Evolutionary conservation across 2,329 filamentous ascomycete genomes (phyloP).

Genomic region (Tolypocladium capitatum): DNA sequence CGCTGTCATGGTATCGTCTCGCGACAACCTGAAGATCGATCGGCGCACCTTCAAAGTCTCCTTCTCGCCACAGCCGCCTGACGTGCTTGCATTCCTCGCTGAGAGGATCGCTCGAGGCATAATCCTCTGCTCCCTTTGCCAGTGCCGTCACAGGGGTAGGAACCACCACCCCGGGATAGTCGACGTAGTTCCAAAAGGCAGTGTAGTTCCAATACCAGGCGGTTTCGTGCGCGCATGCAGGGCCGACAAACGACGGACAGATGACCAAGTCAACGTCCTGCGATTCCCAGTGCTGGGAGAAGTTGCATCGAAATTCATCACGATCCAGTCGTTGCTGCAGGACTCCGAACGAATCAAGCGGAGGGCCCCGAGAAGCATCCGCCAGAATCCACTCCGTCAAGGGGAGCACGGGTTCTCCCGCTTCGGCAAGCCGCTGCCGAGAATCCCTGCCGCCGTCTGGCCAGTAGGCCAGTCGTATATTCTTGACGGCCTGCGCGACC

Average conservation of each 20-base stretch:
- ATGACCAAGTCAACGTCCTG: constrained; percentile 23
- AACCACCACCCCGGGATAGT: constrained; percentile 20
- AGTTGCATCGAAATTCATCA: constrained; percentile 17
- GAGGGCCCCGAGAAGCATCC: constrained; percentile 5
- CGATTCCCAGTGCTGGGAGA: constrained; percentile 18
- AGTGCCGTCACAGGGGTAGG: constrained; percentile 15
- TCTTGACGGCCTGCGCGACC: too few relatives aligned
- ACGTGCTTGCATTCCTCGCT: too few relatives aligned
- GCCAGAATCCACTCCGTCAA: constrained; percentile 13
- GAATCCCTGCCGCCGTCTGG: background rate
- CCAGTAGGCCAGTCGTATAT: background rate
- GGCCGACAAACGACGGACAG: too few relatives aligned
- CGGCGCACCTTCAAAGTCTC: too few relatives aligned
- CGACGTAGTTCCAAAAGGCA: constrained; percentile 21
- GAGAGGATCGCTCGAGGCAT: too few relatives aligned
- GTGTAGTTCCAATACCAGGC: constrained; percentile 22
- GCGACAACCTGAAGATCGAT: too few relatives aligned
- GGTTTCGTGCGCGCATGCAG: constrained; percentile 21
- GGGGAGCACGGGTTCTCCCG: constrained; percentile 14
- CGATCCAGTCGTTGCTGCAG: constrained; percentile 13
- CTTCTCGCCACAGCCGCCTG: too few relatives aligned
- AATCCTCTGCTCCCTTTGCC: too few relatives aligned
- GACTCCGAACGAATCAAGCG: constrained; percentile 6
- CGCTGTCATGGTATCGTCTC: too few relatives aligned
- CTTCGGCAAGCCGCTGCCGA: constrained; percentile 5